Base-by-base conservation (phyloP, 2,329 filamentous ascomycete genomes). In the Trichothecium sympodiale region DNA sequence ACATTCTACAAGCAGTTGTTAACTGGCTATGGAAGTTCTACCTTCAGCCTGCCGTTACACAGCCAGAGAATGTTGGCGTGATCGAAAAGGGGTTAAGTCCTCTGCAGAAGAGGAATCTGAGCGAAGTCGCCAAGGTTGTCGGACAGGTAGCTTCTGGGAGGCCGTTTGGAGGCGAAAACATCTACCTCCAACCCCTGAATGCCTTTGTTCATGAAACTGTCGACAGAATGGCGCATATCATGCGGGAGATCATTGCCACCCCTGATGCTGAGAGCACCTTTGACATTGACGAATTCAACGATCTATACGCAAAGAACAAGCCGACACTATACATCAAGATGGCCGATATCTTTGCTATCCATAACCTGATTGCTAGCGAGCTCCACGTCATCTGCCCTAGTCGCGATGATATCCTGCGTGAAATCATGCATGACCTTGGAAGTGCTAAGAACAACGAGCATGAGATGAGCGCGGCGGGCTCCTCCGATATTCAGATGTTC, bases 301-400 rank as follows among this genome's bases (percentile, higher is more conserved):
- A 98, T 52, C 71, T 98, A 6, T 96, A 96, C 54, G 84, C 89
- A 38, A 88, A 93, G 56, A 91, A 87, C 44, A 94, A 94, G 59
- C 91, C 91, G 6, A 96, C 89, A 0, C 69, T 98, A n/a, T 98
- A 96, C 64, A 94, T 98, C 66, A 98, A 98, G 64, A 89, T 98
- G 75, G 76, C 83, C 13, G 91, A 98, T 55, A 88, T 98, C 38
- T 96, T 98, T 56, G 84, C 89, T 33, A 89, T 98, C 40, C 93
- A 98, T 60, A 86, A 81, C 43, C 71, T 96, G 16, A 74, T 96
- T 37, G 80, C 85, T 3, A 70, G 79, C 17, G 86, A 96, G 47
- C 74, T 95, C 33, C 65, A 78, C 5, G 68, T 69, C 38, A 78
- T 96, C 41, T 93, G 85, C 48, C 81, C 84, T 2, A 74, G 67